Percentiles rank a stretch among this genome's conserved stretches.
These are phyloP conservation scores for Usnea hakonensis DNA, from an alignment of 495 filamentous ascomycete genomes.

Conservation along the genomic window DNA sequence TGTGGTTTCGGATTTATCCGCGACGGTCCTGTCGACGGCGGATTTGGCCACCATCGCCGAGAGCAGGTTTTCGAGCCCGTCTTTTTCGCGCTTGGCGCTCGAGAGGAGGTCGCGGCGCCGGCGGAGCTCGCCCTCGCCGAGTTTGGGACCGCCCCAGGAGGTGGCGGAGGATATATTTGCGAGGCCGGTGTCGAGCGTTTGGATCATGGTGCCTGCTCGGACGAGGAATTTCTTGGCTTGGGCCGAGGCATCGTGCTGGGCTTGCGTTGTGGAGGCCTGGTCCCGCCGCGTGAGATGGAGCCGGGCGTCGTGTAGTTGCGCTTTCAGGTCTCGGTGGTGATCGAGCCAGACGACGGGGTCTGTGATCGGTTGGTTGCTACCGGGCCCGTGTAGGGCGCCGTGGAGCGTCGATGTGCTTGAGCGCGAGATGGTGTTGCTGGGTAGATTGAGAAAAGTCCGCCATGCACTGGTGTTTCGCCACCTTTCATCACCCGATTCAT, in stretches of 20 bases:
- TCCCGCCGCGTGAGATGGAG: constrained; percentile 68
- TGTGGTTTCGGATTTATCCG: constrained; percentile 48
- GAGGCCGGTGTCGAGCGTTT: constrained; percentile 64
- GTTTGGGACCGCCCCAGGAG: constrained; percentile 33
- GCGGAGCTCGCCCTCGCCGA: constrained; percentile 84
- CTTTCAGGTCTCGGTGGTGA: constrained; percentile 73
- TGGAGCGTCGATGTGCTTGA: constrained; percentile 38
- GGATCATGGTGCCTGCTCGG: constrained; percentile 60
- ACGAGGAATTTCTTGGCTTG: constrained; percentile 76
- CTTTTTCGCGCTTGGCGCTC: constrained; percentile 71
- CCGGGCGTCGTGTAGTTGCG: constrained; percentile 71
- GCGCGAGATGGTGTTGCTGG: constrained; percentile 42
- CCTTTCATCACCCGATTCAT: constrained; percentile 61
- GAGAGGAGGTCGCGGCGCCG: constrained; percentile 71
- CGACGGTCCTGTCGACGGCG: constrained; percentile 39
- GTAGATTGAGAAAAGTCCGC: constrained; percentile 81
- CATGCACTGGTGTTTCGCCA: constrained; percentile 84
- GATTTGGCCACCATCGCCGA: constrained; percentile 60
- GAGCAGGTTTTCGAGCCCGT: constrained; percentile 75
- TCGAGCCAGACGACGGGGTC: constrained; percentile 87
- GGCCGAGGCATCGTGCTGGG: constrained; percentile 69
- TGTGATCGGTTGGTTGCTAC: constrained; percentile 45
- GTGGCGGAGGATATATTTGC: constrained; percentile 33
- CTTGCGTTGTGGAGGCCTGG: constrained; percentile 56
- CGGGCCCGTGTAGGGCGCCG: constrained; percentile 37